Conservation (phyloP, 169 alveolate species). For the Plasmodium gonderi region DNA sequence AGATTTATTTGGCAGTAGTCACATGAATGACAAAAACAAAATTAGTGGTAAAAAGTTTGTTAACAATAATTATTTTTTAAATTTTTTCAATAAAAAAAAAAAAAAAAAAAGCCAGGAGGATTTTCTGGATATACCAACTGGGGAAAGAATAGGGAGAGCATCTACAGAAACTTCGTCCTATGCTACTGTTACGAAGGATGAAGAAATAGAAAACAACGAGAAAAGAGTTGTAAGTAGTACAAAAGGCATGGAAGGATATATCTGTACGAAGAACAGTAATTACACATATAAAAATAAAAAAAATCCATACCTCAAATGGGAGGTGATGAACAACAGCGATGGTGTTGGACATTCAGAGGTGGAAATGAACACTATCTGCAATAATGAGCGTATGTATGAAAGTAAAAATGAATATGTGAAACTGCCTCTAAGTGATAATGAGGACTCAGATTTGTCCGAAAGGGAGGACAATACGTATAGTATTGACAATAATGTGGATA, state of each 20-base stretch:
- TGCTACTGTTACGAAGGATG: background rate
- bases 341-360: background rate
- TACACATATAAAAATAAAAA: background rate
- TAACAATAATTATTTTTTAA: constrained; percentile 45
- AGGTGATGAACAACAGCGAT: constrained; percentile 23
- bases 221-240: background rate
- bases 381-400: background rate
- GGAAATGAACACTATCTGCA: background rate
- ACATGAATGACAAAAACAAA: constrained; percentile 38
- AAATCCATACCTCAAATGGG: constrained; percentile 10
- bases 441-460: background rate
- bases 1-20: background rate
- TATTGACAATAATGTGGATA: too few relatives aligned
- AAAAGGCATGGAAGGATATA: background rate
- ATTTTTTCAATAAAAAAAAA: constrained; percentile 51
- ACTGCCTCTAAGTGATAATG: constrained; percentile 43
- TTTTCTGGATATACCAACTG: background rate
- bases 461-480: background rate
- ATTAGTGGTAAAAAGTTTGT: constrained; percentile 25
- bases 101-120: constrained; percentile 46
- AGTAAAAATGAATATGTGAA: constrained; percentile 30
- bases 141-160: background rate
- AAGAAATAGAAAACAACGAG: background rate
- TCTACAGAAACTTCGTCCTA: background rate
- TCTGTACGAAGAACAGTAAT: background rate